Conservation (phyloP, 148 eudicot genomes). For the Arctostaphylos glauca region DNA sequence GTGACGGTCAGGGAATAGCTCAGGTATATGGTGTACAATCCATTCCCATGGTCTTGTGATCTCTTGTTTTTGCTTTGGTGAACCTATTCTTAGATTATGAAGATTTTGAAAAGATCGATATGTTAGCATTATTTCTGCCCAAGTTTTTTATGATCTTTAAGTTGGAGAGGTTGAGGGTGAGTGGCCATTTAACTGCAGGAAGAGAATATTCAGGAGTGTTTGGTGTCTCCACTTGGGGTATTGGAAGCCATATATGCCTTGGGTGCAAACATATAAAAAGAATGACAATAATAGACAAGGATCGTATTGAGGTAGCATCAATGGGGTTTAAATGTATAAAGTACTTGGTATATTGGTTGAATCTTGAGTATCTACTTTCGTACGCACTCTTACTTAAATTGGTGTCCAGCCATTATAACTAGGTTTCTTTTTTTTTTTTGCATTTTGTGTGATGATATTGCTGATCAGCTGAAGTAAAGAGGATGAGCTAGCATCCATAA, state of each 20-base stretch:
- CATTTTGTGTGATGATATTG: neutral
- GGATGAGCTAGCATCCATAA: neutral
- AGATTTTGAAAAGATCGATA: neutral
- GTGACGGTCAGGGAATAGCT: neutral
- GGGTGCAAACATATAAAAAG: neutral
- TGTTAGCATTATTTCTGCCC: neutral
- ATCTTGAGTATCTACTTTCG: conserved; percentile 10
- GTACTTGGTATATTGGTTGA: neutral
- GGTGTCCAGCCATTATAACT: neutral
- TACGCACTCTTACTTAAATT: too few relatives aligned
- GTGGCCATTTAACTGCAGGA: neutral
- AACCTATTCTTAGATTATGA: neutral
- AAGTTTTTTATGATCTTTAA: neutral
- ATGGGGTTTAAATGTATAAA: too few relatives aligned
- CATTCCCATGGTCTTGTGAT: neutral
- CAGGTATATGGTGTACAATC: conserved; percentile 6
- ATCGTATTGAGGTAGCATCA: too few relatives aligned
- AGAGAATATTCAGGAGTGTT: neutral
- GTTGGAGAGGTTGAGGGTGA: neutral
- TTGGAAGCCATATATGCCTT: neutral
- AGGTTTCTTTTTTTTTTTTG: neutral
- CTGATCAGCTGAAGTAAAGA: neutral
- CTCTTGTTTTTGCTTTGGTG: neutral
- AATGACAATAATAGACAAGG: neutral
- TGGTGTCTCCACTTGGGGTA: neutral